Conservation (phyloP, 2,329 filamentous ascomycete species). For the Epichloe hybrida region DNA sequence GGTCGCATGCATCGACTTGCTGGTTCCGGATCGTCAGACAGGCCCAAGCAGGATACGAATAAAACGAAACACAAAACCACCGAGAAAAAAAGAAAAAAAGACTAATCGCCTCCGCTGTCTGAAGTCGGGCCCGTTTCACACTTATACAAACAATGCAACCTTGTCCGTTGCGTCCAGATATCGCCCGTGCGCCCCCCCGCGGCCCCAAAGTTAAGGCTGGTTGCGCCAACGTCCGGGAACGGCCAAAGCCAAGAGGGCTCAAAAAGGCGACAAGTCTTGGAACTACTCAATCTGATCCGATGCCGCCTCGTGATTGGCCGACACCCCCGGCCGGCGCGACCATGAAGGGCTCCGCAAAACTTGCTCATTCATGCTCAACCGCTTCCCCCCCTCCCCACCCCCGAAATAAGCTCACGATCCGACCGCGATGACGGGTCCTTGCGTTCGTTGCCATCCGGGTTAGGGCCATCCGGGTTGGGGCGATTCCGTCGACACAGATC, state of each 20-base stretch:
- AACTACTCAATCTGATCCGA: not conserved
- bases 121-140: not conserved
- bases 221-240: not conserved
- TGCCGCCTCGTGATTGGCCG: not conserved
- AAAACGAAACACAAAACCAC: too few relatives aligned
- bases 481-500: too few relatives aligned
- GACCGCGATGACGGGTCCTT: not conserved
- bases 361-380: constrained; percentile 25
- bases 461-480: too few relatives aligned
- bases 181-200: too few relatives aligned
- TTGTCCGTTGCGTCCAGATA: too few relatives aligned
- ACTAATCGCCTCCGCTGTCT: not conserved
- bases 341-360: constrained; percentile 14
- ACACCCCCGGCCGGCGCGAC: not conserved
- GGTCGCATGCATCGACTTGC: not conserved
- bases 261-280: not conserved
- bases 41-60: too few relatives aligned
- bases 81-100: not conserved
- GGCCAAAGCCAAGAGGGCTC: not conserved
- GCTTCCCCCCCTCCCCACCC: too few relatives aligned
- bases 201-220: too few relatives aligned
- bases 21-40: not conserved
- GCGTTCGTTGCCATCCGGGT: not conserved
- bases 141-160: not conserved
- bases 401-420: not conserved